phyloP scores from a whole-genome alignment of 2,329 filamentous ascomycete species.

The Xylaria sp. region DNA sequence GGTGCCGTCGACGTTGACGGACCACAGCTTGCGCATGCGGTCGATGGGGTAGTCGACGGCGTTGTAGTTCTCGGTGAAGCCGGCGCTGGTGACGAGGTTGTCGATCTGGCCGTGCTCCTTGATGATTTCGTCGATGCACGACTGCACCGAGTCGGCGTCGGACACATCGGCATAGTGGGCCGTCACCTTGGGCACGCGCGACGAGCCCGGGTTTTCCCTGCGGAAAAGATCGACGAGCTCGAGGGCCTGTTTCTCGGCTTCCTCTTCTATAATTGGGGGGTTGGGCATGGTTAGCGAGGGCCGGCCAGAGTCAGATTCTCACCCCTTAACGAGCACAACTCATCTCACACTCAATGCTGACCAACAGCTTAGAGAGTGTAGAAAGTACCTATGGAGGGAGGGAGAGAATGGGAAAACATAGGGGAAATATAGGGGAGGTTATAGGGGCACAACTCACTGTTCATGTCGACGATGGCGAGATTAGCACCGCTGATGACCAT shows the following conservation, averaged over 20 bases:
- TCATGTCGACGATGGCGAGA: conserved; percentile 92
- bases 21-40: conserved; percentile 92
- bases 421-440: too few relatives aligned
- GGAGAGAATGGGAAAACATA: too few relatives aligned
- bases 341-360: too few relatives aligned
- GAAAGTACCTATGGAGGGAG: not conserved
- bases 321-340: not conserved
- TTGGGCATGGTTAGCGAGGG: conserved; percentile 35
- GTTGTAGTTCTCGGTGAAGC: conserved; percentile 95
- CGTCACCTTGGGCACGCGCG: conserved; percentile 81
- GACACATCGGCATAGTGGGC: conserved; percentile 92
- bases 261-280: conserved; percentile 71
- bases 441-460: conserved; percentile 70
- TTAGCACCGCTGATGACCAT: conserved; percentile 89
- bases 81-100: conserved; percentile 93
- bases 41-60: conserved; percentile 91
- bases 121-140: conserved; percentile 77
- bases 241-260: conserved; percentile 81
- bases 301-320: not conserved
- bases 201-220: conserved; percentile 80
- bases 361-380: too few relatives aligned
- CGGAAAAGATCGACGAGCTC: conserved; percentile 80
- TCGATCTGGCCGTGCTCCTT: conserved; percentile 83
- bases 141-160: conserved; percentile 79
- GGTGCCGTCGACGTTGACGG: conserved; percentile 91